Evolutionary conservation across 805 yeast genomes (phyloP).

Genomic region (Yarrowia sp.): DNA sequence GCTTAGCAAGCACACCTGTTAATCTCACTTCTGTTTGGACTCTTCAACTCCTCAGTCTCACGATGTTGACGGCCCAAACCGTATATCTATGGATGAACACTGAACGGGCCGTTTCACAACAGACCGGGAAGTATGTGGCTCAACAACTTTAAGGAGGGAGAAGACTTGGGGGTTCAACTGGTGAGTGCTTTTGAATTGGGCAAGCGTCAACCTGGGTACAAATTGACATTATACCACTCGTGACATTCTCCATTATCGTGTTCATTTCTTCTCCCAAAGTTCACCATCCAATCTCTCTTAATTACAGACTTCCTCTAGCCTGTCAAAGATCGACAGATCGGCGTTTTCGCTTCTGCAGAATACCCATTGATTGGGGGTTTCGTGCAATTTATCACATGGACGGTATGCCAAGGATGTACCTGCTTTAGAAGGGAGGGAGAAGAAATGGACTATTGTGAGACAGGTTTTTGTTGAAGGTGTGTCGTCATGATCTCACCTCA

Average conservation of each 20-base stretch:
- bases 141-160: not conserved
- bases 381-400: not conserved
- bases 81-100: not conserved
- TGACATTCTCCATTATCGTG: no score
- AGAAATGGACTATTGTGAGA: no score
- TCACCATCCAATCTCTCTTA: no score
- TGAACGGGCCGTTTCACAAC: not conserved
- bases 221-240: no score
- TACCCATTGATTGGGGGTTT: not conserved
- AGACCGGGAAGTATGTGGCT: slow-evolving; percentile 1
- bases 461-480: no score
- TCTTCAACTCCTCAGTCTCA: not conserved
- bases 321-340: slow-evolving; percentile 9
- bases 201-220: no score
- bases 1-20: no score
- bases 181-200: no score
- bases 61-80: not conserved
- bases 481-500: no score
- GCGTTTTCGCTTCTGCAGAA: not conserved
- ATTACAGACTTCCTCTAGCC: not conserved
- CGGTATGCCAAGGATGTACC: not conserved
- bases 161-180: no score
- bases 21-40: no score
- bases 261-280: no score
- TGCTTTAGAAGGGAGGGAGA: not conserved